A percentile compares a stretch with the other conserved stretches of the same genome.
Evolutionary conservation across 495 filamentous ascomycete species (phyloP).

Genomic region (Penicillium argentinense): DNA sequence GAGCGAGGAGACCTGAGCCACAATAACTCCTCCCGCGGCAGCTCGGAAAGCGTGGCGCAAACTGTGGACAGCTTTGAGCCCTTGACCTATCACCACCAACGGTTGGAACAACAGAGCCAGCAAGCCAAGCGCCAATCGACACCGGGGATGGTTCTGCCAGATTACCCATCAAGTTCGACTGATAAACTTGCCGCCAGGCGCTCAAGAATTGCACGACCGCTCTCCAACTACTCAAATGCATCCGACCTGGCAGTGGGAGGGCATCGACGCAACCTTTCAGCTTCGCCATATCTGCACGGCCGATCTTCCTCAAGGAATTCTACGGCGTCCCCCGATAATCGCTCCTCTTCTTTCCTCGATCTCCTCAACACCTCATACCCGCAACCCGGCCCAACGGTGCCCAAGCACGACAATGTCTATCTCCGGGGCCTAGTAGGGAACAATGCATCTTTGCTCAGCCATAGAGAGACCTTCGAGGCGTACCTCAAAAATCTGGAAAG

Average conservation of each 20-base stretch:
- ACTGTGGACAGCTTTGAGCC: conserved; percentile 43
- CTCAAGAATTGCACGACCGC: conserved; percentile 61
- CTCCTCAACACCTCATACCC: conserved; percentile 86
- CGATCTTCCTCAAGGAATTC: conserved; percentile 63
- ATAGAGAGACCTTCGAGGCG: conserved; percentile 93
- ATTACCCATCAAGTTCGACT: conserved; percentile 33
- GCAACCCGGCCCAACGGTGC: conserved; percentile 72
- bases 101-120: conserved; percentile 20
- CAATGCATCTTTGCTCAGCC: conserved; percentile 85
- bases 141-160: conserved; percentile 16
- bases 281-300: conserved; percentile 46
- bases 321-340: conserved; percentile 65
- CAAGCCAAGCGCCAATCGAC: conserved; percentile 11
- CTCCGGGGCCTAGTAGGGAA: conserved; percentile 76
- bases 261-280: conserved; percentile 60
- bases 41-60: conserved; percentile 38
- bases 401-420: conserved; percentile 73
- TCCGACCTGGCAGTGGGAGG: conserved; percentile 57
- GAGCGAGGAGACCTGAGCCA: conserved; percentile 27
- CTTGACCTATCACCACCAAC: conserved; percentile 52
- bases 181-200: conserved; percentile 59
- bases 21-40: conserved; percentile 39
- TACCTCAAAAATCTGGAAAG: conserved; percentile 97
- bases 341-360: conserved; percentile 82
- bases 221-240: conserved; percentile 67